These are phyloP conservation scores for Myriosclerotinia scirpicola DNA, from an alignment of 2,329 filamentous ascomycete genomes.

Conservation along the genomic window DNA sequence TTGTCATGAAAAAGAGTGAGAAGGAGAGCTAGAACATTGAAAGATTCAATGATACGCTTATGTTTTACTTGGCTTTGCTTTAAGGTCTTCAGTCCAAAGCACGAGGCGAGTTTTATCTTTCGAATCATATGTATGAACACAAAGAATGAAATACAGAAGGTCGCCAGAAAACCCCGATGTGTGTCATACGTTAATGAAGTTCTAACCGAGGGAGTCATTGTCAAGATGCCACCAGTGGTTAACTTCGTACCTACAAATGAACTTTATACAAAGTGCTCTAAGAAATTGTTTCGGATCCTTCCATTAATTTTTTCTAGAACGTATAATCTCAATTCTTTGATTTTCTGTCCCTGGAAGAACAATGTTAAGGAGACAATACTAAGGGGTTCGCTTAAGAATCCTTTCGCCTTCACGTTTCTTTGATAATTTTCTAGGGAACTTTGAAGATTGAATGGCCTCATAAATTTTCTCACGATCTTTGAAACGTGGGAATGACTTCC, in stretches of 20 bases:
- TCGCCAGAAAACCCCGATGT: too few species aligned
- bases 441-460: neutral
- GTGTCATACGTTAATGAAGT: neutral
- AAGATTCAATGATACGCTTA: neutral
- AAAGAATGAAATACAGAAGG: neutral
- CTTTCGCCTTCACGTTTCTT: neutral
- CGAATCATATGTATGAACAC: accelerated
- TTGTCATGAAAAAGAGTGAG: neutral
- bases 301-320: neutral
- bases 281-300: neutral
- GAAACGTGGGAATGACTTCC: too few species aligned
- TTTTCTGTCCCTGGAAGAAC: neutral
- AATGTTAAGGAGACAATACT: conserved; percentile 19
- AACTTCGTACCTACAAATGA: neutral
- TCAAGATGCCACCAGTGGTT: neutral
- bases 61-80: neutral
- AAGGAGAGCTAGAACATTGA: neutral
- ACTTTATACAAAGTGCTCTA: neutral
- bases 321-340: neutral
- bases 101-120: neutral
- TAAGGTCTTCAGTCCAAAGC: neutral
- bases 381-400: conserved; percentile 15
- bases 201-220: too few species aligned
- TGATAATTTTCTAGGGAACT: neutral
- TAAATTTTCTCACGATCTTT: neutral